Evolutionary conservation across 2,329 filamentous ascomycete species (phyloP).

Genomic region (Chaetomium globosum): DNA sequence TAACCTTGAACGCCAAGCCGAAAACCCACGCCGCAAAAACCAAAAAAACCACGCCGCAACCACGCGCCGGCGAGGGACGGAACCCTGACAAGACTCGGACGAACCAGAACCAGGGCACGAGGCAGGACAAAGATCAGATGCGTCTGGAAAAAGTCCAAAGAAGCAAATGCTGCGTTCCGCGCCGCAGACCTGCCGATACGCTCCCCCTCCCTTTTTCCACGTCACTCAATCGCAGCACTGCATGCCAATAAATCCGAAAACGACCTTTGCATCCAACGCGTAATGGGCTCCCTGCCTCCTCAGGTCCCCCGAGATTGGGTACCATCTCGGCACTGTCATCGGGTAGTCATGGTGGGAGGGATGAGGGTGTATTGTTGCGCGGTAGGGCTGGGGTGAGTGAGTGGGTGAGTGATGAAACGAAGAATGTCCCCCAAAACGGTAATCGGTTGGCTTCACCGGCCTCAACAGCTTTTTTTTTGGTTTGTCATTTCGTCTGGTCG

Average conservation of each 20-base stretch:
- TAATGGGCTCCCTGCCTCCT: background rate
- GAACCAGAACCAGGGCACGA: background rate
- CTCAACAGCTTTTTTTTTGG: background rate
- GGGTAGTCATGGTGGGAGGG: background rate
- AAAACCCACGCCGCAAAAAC: background rate
- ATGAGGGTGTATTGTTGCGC: background rate
- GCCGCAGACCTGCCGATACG: background rate
- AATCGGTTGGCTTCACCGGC: background rate
- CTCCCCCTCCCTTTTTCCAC: background rate
- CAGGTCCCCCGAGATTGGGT: background rate
- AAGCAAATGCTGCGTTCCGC: background rate
- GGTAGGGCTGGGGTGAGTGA: background rate
- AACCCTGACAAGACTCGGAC: background rate
- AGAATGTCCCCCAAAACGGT: background rate
- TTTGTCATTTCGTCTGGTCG: conserved; percentile 2
- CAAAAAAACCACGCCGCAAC: background rate
- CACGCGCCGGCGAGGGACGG: background rate
- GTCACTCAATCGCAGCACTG: background rate
- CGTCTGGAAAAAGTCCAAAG: background rate
- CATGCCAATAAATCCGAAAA: background rate
- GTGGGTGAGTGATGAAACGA: background rate
- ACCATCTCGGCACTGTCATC: background rate
- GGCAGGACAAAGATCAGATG: background rate
- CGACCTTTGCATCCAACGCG: too few relatives aligned
- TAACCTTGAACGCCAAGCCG: too few relatives aligned